phyloP scores from a whole-genome alignment of 495 filamentous ascomycete genomes.

The Rusavskia elegans region DNA sequence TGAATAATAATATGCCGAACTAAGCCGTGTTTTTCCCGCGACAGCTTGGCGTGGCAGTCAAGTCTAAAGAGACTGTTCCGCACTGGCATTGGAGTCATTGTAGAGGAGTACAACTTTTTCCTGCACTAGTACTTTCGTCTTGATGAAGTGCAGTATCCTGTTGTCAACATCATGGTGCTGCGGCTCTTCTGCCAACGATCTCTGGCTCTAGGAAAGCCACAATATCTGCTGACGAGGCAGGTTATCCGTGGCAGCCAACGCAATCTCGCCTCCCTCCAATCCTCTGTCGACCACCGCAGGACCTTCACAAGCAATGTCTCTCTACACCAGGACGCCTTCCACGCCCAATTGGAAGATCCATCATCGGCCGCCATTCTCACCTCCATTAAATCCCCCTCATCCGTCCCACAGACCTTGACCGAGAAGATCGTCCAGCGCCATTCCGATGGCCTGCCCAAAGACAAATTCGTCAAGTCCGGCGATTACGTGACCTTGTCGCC shows the following conservation, averaged over 20 bases:
- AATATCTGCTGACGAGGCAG: too few relatives aligned
- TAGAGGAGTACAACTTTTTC: too few relatives aligned
- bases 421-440: conserved; percentile 85
- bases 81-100: not conserved
- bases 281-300: conserved; percentile 9
- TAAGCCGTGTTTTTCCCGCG: too few relatives aligned
- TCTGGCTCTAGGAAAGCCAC: too few relatives aligned
- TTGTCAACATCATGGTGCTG: too few relatives aligned
- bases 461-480: conserved; percentile 55
- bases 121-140: too few relatives aligned
- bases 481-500: conserved; percentile 74
- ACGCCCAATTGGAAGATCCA: conserved; percentile 31
- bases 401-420: conserved; percentile 60
- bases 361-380: conserved; percentile 27
- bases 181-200: too few relatives aligned
- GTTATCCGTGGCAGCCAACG: not conserved
- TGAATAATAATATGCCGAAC: too few relatives aligned
- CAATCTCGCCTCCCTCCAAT: not conserved
- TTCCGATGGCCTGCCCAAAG: conserved; percentile 50
- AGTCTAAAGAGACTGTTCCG: not conserved
- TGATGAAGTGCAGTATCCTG: too few relatives aligned
- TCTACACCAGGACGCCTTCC: conserved; percentile 31
- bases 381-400: conserved; percentile 20
- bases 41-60: not conserved
- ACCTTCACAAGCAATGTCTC: conserved; percentile 25